Conservation (phyloP, 768 basidiomycete genomes). For the Pleurotus tuoliensis region DNA sequence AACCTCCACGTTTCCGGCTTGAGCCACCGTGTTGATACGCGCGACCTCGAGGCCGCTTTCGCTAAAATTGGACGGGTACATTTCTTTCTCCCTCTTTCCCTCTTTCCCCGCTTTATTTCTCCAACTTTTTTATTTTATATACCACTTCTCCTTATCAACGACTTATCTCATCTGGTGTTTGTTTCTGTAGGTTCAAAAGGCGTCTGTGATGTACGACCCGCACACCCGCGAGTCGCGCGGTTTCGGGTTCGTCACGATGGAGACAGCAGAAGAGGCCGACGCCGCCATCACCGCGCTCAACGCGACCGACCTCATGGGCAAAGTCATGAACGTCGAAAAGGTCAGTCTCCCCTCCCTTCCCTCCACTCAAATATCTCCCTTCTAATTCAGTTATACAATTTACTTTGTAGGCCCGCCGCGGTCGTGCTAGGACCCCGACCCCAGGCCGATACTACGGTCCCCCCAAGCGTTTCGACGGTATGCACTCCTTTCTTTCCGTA, state of each 20-base stretch:
- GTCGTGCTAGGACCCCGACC: conserved; percentile 87
- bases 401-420: conserved; percentile 69
- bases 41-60: conserved; percentile 86
- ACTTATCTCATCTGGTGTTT: too few species aligned
- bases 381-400: too few species aligned
- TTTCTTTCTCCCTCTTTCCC: conserved; percentile 12
- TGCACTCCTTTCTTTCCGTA: conserved; percentile 17
- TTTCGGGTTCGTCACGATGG: conserved; percentile 81
- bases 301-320: conserved; percentile 83
- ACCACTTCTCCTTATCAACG: neutral
- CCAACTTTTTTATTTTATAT: neutral
- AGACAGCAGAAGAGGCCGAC: conserved; percentile 80
- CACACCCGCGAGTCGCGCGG: conserved; percentile 64
- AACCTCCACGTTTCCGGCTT: conserved; percentile 62
- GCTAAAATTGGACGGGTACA: conserved; percentile 82
- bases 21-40: conserved; percentile 62
- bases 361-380: neutral
- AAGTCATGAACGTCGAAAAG: conserved; percentile 85
- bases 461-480: conserved; percentile 73
- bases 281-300: conserved; percentile 85
- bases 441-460: conserved; percentile 95
- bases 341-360: conserved; percentile 29
- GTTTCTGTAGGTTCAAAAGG: conserved; percentile 58
- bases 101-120: neutral
- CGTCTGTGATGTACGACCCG: conserved; percentile 69